Base-by-base conservation (phyloP, 164 flowering plant species). In the Chloranthus sessilifolius region DNA sequence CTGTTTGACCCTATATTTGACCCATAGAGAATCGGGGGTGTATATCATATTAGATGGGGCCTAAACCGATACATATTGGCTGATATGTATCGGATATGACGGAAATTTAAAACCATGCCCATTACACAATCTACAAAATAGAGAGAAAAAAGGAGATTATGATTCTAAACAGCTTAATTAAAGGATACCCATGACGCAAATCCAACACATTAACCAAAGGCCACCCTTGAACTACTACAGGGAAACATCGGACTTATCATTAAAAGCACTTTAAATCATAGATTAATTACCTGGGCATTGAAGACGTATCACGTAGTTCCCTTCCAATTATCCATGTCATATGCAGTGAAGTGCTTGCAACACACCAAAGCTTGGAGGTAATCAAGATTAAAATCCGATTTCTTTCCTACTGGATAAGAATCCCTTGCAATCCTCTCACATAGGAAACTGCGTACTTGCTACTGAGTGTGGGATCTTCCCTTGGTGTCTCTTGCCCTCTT, bases 401-500 rank as follows among this genome's bases (percentile, higher is more conserved):
- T 16, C 10, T 52, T 52, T 16, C 77, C 76, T 2, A 88, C 95
- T 35, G 74, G 37, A 33, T 68, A 73, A 5, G 73, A 35, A 42
- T 88, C 95, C 1, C 98, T 56, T 91, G 98, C 37, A 91, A 10
- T 0, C 98, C 98, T 54, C 96, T 75, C 16, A 91, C 98, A 58
- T 60, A 88, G 0, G 88, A 53, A 31, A 76, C 77, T 5, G 92
- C 78, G 47, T 91, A 91, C 19, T 64, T 74, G 7, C 83, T 74
- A 0, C 70, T 67, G 2, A 80, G 53, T 64, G 63, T 4, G 5
- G 98, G 98, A 50, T 91, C 98, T 52, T 91, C 96, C 1, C 98
- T 96, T 0, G 96, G 95, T 2, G 98, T 91, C 63, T 89, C 97
- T 43, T 88, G 95, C 42, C 98, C 96, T 75, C 98, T 78, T 7